phyloP scores from a whole-genome alignment of 768 basidiomycete genomes.

The Panellus pusillus region DNA sequence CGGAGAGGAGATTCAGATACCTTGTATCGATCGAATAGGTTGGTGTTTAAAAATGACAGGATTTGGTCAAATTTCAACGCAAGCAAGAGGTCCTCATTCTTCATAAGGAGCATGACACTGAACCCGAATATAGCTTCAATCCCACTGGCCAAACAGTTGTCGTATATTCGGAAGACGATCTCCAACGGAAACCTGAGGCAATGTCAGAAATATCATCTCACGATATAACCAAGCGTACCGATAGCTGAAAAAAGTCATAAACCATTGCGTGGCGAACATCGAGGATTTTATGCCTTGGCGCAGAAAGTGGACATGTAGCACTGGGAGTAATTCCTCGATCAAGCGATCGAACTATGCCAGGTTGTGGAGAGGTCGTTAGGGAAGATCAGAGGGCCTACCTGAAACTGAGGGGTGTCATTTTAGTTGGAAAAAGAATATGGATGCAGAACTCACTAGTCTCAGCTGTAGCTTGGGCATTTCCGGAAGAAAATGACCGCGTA shows the following conservation, averaged over 20 bases:
- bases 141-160: slow-evolving; percentile 94
- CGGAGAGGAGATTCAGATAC: slow-evolving; percentile 24
- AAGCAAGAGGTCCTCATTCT: slow-evolving; percentile 81
- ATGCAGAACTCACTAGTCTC: slow-evolving; percentile 61
- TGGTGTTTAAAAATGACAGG: slow-evolving; percentile 76
- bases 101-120: slow-evolving; percentile 80
- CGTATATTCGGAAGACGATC: slow-evolving; percentile 94
- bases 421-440: background rate
- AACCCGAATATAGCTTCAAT: slow-evolving; percentile 98
- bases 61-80: slow-evolving; percentile 90
- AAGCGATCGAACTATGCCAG: slow-evolving; percentile 81
- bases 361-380: slow-evolving; percentile 12
- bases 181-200: slow-evolving; percentile 84
- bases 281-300: slow-evolving; percentile 95
- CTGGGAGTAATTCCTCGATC: slow-evolving; percentile 89
- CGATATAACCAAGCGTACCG: slow-evolving; percentile 47
- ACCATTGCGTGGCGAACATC: slow-evolving; percentile 99
- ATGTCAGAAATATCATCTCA: slow-evolving; percentile 1
- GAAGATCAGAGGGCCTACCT: slow-evolving; percentile 40
- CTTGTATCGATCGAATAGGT: slow-evolving; percentile 83
- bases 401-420: slow-evolving; percentile 44
- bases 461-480: slow-evolving; percentile 98
- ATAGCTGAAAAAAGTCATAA: slow-evolving; percentile 95
- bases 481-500: slow-evolving; percentile 95
- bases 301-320: slow-evolving; percentile 89